Conservation (phyloP, 441 rosid genomes). For the Croton setiger region DNA sequence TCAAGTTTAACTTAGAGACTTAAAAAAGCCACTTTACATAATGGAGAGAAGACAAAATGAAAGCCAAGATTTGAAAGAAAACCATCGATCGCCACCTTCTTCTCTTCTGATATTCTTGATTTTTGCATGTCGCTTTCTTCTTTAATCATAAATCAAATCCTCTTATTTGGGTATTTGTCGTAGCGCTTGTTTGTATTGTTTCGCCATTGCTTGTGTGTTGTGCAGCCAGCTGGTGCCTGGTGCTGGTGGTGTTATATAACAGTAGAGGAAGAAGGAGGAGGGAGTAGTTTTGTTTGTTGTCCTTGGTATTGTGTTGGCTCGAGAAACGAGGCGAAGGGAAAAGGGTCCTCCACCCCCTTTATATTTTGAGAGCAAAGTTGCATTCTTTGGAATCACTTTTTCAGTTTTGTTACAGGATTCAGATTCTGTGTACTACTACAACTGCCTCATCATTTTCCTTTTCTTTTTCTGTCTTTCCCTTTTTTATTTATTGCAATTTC, state of each 20-base stretch:
- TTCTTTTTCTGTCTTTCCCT: not conserved
- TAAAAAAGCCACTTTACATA: not conserved
- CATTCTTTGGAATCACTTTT: conserved; percentile 16
- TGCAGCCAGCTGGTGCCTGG: too few relatives aligned
- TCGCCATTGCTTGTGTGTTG: conserved; percentile 7
- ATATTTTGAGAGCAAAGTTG: too few relatives aligned
- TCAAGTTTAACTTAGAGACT: conserved; percentile 11
- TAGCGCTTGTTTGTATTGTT: conserved; percentile 21
- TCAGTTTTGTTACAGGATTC: conserved; percentile 17
- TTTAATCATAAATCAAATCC: too few relatives aligned
- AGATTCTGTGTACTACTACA: conserved; percentile 21
- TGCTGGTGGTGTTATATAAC: too few relatives aligned
- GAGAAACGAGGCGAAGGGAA: conserved; percentile 39
- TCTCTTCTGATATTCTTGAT: conserved; percentile 7
- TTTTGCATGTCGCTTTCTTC: conserved; percentile 18
- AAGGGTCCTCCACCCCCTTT: conserved; percentile 25
- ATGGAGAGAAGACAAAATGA: conserved; percentile 22
- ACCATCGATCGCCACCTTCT: not conserved
- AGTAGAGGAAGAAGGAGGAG: too few relatives aligned
- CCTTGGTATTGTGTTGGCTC: conserved; percentile 30
- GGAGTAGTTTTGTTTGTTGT: too few relatives aligned
- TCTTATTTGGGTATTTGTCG: conserved; percentile 20
- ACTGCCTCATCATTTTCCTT: conserved; percentile 16
- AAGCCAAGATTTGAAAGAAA: conserved; percentile 12
- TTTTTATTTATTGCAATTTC: not conserved